Conservation (phyloP, 768 basidiomycete genomes). For the Boletus eberwhitei region DNA sequence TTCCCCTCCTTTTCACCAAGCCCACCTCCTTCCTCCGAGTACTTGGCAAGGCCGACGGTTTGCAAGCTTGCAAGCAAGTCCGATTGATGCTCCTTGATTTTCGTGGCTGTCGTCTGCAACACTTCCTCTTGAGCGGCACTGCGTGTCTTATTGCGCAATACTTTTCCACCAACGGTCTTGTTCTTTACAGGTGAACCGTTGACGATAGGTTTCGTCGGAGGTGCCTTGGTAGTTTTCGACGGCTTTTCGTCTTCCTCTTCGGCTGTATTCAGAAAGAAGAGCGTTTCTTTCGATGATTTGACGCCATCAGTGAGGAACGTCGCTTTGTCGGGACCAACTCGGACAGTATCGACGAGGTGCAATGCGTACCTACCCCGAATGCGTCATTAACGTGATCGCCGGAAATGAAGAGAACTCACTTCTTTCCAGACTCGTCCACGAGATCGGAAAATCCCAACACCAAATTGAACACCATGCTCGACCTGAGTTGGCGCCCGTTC, state of each 20-base stretch:
- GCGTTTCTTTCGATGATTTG: constrained; percentile 79
- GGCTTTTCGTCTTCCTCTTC: constrained; percentile 53
- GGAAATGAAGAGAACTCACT: constrained; percentile 42
- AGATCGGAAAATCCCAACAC: constrained; percentile 84
- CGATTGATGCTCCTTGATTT: constrained; percentile 83
- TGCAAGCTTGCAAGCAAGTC: constrained; percentile 78
- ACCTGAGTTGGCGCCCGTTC: constrained; percentile 64
- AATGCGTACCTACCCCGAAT: constrained; percentile 66
- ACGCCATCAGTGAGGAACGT: constrained; percentile 78
- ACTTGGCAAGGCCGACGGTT: constrained; percentile 75
- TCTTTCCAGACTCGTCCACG: constrained; percentile 70
- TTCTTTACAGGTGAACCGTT: constrained; percentile 71
- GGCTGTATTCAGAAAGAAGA: constrained; percentile 76
- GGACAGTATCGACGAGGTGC: constrained; percentile 85
- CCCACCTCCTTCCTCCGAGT: constrained; percentile 76
- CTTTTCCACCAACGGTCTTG: constrained; percentile 78
- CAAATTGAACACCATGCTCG: constrained; percentile 85
- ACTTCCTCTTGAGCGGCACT: constrained; percentile 84
- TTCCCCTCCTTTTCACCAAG: constrained; percentile 82
- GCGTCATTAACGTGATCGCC: background rate
- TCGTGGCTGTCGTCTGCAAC: constrained; percentile 70
- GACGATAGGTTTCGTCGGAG: constrained; percentile 45
- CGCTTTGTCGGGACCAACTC: constrained; percentile 63
- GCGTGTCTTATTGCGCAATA: constrained; percentile 87
- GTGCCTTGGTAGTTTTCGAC: constrained; percentile 52